These are phyloP conservation scores for Echinochloa phyllopogon DNA, from an alignment of 176 grass and related monocot genomes.

Conservation along the genomic window DNA sequence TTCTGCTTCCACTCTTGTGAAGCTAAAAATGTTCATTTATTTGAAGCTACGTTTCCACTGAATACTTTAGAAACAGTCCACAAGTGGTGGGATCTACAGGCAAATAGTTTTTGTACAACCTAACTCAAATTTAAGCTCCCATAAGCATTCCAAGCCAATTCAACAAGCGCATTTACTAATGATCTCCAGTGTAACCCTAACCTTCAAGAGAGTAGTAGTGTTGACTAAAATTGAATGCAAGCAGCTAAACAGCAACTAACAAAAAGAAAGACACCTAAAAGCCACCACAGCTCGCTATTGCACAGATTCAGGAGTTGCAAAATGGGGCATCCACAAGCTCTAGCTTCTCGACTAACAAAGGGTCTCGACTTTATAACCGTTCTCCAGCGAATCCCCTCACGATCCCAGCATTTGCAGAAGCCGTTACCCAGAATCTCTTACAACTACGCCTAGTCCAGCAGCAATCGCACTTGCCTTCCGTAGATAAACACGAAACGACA, in stretches of 20 bases:
- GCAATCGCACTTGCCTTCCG: not conserved
- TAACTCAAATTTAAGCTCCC: not conserved
- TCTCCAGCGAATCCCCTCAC: constrained; percentile 16
- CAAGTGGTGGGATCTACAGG: not conserved
- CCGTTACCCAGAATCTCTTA: constrained; percentile 13
- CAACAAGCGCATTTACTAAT: constrained; percentile 13
- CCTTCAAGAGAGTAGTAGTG: not conserved
- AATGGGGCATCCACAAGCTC: not conserved
- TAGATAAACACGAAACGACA: not conserved
- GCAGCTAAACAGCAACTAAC: constrained; percentile 7
- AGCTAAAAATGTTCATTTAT: constrained; percentile 20
- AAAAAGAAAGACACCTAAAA: not conserved
- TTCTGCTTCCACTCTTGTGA: constrained; percentile 5
- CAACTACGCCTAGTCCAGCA: not conserved
- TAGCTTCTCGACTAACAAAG: constrained; percentile 21
- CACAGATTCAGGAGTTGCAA: not conserved
- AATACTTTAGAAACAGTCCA: constrained; percentile 16
- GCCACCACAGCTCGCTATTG: not conserved
- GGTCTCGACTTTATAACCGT: not conserved
- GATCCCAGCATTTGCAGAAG: constrained; percentile 8
- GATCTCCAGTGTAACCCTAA: not conserved
- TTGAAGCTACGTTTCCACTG: constrained; percentile 6
- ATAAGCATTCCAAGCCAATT: not conserved
- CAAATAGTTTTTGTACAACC: not conserved
- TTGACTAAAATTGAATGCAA: not conserved